Evolutionary conservation across 768 basidiomycete species (phyloP).

Genomic region (Phlebiopsis gigantea): DNA sequence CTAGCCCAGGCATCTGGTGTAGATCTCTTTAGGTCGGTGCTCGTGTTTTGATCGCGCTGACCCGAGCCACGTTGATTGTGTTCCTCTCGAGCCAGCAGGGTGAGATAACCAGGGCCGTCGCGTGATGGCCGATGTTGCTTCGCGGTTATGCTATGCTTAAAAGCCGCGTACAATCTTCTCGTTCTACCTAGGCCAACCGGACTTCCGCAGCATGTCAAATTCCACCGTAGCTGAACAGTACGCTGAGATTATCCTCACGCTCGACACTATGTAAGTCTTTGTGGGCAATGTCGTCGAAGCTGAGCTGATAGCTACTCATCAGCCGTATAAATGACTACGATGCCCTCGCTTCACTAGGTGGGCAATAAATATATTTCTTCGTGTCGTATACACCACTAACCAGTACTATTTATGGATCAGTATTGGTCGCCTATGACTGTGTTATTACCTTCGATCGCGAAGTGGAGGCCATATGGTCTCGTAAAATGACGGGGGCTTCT

Average conservation of each 20-base stretch:
- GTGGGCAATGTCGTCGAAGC: not conserved
- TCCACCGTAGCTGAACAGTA: not conserved
- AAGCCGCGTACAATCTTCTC: not conserved
- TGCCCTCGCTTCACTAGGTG: not conserved
- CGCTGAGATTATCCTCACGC: not conserved
- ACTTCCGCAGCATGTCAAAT: not conserved
- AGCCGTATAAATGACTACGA: not conserved
- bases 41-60: not conserved
- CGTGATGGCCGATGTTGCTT: not conserved
- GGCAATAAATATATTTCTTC: not conserved
- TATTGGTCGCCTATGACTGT: not conserved
- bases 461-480: not conserved
- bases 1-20: no score
- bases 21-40: no score
- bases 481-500: conserved; percentile 3
- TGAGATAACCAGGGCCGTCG: not conserved
- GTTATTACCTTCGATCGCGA: not conserved
- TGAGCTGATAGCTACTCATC: not conserved
- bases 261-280: not conserved
- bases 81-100: not conserved
- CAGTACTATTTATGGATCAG: not conserved
- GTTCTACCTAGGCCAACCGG: no score
- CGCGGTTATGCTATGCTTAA: not conserved
- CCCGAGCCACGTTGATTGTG: not conserved
- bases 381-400: no score